Percentiles rank a stretch among this genome's conserved stretches.
These are phyloP conservation scores for Litchi chinensis DNA, from an alignment of 345 rosid species.

Conservation along the genomic window DNA sequence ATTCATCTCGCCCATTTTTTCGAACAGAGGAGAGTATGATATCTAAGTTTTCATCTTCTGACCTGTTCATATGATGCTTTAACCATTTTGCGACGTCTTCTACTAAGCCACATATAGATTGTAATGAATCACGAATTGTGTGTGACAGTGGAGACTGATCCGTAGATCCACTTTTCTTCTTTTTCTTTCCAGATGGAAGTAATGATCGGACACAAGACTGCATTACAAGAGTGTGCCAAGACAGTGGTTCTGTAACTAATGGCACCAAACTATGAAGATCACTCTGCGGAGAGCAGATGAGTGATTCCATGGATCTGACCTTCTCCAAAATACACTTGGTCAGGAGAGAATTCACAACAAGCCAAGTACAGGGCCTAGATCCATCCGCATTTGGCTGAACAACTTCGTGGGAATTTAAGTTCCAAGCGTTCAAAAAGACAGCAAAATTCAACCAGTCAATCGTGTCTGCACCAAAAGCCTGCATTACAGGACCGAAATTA, in stretches of 20 bases:
- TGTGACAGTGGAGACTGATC: constrained; percentile 49
- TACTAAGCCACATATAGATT: constrained; percentile 39
- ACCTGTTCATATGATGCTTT: constrained; percentile 41
- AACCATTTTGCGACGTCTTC: constrained; percentile 63
- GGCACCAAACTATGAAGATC: constrained; percentile 62
- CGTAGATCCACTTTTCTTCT: constrained; percentile 68
- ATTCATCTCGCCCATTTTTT: constrained; percentile 44
- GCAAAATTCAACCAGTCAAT: constrained; percentile 86
- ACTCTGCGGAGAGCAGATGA: constrained; percentile 40
- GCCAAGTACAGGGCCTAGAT: constrained; percentile 41
- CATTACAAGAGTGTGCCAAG: constrained; percentile 80
- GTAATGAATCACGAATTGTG: constrained; percentile 55
- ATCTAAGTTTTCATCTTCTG: constrained; percentile 65
- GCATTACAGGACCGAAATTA: constrained; percentile 28
- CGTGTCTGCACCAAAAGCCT: constrained; percentile 69
- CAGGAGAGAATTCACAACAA: constrained; percentile 55
- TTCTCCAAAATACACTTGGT: constrained; percentile 55
- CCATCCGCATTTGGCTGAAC: constrained; percentile 33
- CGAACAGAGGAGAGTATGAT: constrained; percentile 44
- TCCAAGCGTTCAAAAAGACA: constrained; percentile 84
- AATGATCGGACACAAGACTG: constrained; percentile 71
- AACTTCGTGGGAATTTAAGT: constrained; percentile 58
- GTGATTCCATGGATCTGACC: constrained; percentile 49
- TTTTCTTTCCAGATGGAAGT: constrained; percentile 88
- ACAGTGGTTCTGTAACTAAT: constrained; percentile 81